Evolutionary conservation across 2,329 filamentous ascomycete genomes (phyloP).

Genomic region (Xylariaceae sp.): DNA sequence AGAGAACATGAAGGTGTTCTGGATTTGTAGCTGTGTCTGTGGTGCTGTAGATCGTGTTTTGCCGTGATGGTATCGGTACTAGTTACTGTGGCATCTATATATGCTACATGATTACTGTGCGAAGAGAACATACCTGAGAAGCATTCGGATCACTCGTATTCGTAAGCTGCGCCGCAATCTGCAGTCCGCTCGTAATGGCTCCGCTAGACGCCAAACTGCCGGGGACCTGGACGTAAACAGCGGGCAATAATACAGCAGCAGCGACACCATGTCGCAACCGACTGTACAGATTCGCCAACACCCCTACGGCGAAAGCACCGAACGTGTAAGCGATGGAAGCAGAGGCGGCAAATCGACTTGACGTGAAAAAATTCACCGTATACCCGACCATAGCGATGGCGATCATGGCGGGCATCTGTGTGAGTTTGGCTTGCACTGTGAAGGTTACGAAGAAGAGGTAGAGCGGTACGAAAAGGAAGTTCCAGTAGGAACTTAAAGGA

Average conservation of each 20-base stretch:
- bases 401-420: constrained; percentile 72
- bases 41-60: too few relatives aligned
- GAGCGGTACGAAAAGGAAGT: constrained; percentile 63
- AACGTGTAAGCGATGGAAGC: constrained; percentile 74
- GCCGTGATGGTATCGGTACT: too few relatives aligned
- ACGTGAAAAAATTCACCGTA: constrained; percentile 69
- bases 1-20: too few relatives aligned
- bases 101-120: too few relatives aligned
- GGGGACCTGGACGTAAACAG: constrained; percentile 72
- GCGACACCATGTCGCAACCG: constrained; percentile 65
- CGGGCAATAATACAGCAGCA: constrained; percentile 79
- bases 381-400: constrained; percentile 71
- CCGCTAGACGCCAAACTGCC: constrained; percentile 59
- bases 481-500: constrained; percentile 44
- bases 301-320: constrained; percentile 70
- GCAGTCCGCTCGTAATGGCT: constrained; percentile 55
- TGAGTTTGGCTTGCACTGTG: constrained; percentile 79
- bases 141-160: too few relatives aligned
- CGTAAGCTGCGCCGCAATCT: constrained; percentile 49
- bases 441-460: constrained; percentile 69
- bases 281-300: constrained; percentile 73
- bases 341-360: constrained; percentile 62
- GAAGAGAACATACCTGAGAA: too few relatives aligned
- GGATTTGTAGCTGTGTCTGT: too few relatives aligned
- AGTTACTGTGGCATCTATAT: too few relatives aligned